phyloP scores from a whole-genome alignment of 2,329 filamentous ascomycete genomes.

The Parasarocladium wereldwijsianum region DNA sequence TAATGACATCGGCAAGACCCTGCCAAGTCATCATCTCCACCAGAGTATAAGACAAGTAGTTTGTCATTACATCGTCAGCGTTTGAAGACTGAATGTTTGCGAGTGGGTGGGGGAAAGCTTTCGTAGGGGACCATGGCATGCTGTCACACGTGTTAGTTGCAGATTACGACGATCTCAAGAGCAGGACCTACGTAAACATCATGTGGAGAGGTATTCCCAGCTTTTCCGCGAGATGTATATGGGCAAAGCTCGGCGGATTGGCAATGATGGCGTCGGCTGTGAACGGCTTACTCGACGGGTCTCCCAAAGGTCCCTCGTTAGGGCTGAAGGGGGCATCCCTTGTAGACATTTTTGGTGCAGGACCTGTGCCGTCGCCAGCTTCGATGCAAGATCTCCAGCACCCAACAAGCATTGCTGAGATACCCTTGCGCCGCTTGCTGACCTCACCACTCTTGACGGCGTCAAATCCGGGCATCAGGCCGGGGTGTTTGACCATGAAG shows the following conservation, averaged over 20 bases:
- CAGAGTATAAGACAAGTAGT: constrained; percentile 70
- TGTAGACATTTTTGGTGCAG: constrained; percentile 29
- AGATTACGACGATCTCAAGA: neutral
- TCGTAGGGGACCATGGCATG: constrained; percentile 83
- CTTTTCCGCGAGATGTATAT: constrained; percentile 62
- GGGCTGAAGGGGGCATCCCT: constrained; percentile 30
- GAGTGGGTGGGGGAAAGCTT: constrained; percentile 73
- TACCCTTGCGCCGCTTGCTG: constrained; percentile 56
- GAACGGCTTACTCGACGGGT: constrained; percentile 44
- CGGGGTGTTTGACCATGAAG: constrained; percentile 84
- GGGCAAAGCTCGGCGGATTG: constrained; percentile 64
- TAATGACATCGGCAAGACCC: constrained; percentile 80
- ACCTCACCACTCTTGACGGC: constrained; percentile 65
- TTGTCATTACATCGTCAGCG: constrained; percentile 61
- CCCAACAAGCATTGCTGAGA: constrained; percentile 66
- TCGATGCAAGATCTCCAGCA: constrained; percentile 82
- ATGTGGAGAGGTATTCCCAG: constrained; percentile 62
- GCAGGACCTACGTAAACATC: constrained; percentile 69
- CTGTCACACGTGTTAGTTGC: constrained; percentile 22
- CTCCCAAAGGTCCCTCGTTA: constrained; percentile 20
- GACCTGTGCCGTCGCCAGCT: constrained; percentile 50
- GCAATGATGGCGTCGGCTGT: constrained; percentile 73
- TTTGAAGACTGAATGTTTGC: constrained; percentile 68
- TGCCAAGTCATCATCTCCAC: constrained; percentile 93
- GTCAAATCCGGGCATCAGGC: constrained; percentile 70